A percentile compares a stretch with the other conserved stretches of the same genome.
Conservation (phyloP, 331 rosid species). For the Malus hybrid region DNA sequence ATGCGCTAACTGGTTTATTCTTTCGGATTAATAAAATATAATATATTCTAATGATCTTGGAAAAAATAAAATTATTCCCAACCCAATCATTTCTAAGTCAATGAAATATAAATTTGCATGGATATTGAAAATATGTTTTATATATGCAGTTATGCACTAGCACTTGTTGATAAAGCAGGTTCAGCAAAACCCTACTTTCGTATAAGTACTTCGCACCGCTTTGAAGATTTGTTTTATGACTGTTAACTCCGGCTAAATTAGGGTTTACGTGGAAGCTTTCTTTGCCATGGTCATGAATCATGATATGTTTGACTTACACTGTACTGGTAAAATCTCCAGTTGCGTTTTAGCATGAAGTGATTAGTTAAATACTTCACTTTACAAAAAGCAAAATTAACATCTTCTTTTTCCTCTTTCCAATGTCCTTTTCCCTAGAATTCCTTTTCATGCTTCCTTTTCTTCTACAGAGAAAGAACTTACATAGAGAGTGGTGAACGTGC, state of each 20-base stretch:
- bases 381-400: background rate
- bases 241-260: background rate
- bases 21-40: background rate
- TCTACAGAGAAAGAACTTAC: background rate
- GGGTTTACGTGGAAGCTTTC: background rate
- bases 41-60: background rate
- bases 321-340: background rate
- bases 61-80: background rate
- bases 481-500: background rate
- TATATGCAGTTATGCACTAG: background rate
- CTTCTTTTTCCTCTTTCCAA: background rate
- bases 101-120: background rate
- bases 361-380: background rate
- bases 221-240: background rate
- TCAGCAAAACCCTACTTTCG: background rate
- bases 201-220: no score
- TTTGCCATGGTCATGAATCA: background rate
- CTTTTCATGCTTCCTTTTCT: background rate
- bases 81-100: background rate
- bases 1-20: background rate
- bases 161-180: background rate
- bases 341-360: background rate
- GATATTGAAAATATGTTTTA: background rate
- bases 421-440: background rate
- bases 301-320: background rate